Evolutionary conservation across 305 asterid species (phyloP).

Genomic region (Ruellia speciosa): DNA sequence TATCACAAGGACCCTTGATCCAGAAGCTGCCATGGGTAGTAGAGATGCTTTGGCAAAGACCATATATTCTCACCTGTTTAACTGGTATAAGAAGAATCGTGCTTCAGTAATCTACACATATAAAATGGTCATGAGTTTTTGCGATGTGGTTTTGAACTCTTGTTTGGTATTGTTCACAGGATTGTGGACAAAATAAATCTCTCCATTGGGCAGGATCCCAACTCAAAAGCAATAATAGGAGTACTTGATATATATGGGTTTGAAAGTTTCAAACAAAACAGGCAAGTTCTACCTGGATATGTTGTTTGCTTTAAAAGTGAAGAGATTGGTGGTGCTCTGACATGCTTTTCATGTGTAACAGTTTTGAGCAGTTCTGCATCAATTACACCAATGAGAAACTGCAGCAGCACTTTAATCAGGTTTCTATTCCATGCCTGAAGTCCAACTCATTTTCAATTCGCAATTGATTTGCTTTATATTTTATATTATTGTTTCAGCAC

Average conservation of each 20-base stretch:
- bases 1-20: conserved; percentile 94
- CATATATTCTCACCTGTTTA: conserved; percentile 78
- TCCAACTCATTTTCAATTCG: conserved; percentile 10
- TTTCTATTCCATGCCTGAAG: conserved; percentile 21
- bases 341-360: conserved; percentile 29
- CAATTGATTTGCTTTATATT: conserved; percentile 24
- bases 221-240: conserved; percentile 91
- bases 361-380: conserved; percentile 99
- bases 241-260: conserved; percentile 98
- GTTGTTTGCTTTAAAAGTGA: conserved; percentile 16
- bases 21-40: conserved; percentile 92
- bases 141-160: conserved; percentile 23
- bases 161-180: conserved; percentile 45
- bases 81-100: conserved; percentile 52
- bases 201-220: conserved; percentile 99
- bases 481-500: conserved; percentile 56
- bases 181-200: conserved; percentile 86
- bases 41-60: conserved; percentile 99
- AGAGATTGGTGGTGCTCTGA: conserved; percentile 23
- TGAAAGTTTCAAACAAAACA: conserved; percentile 91
- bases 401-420: conserved; percentile 99
- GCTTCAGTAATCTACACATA: conserved; percentile 18
- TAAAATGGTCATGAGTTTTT: conserved; percentile 9
- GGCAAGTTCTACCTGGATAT: conserved; percentile 41
- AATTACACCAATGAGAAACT: conserved; percentile 97